A percentile compares a stretch with the other conserved stretches of the same genome.
Evolutionary conservation across 2,329 filamentous ascomycete species (phyloP).

Genomic region (Phialophora macrospora): DNA sequence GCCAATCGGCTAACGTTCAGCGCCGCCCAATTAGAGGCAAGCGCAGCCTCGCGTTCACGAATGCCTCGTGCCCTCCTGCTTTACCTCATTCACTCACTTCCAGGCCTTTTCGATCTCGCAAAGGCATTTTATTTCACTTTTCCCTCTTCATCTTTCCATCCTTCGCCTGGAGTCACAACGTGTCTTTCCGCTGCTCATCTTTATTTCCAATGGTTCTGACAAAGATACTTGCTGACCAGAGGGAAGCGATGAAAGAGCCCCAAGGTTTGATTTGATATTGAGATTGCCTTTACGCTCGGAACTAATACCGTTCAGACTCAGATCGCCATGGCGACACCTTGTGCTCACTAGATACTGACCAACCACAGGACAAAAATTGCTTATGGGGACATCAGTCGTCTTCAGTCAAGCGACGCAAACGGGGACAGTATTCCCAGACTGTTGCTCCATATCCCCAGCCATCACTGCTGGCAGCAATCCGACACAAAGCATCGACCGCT

Average conservation of each 20-base stretch:
- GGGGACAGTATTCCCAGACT: background rate
- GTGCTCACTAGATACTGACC: background rate
- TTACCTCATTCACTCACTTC: background rate
- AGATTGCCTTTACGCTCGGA: background rate
- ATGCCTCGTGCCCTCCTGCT: background rate
- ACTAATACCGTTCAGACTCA: conserved; percentile 7
- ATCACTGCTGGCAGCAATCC: conserved; percentile 15
- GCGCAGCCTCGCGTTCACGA: conserved; percentile 7
- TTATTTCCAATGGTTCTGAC: background rate
- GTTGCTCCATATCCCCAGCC: conserved; percentile 12
- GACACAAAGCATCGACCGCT: conserved; percentile 13
- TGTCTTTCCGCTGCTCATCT: background rate
- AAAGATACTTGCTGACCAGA: background rate
- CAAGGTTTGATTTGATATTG: background rate
- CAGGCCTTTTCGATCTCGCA: background rate
- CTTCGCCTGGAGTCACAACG: background rate
- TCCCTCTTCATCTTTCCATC: background rate
- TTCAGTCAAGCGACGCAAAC: background rate
- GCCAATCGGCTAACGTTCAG: conserved; percentile 11
- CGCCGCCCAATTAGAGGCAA: background rate
- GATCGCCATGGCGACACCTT: background rate
- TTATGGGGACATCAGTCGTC: background rate
- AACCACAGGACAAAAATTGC: conserved; percentile 4
- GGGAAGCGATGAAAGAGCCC: background rate
- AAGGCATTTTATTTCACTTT: background rate